phyloP scores from a whole-genome alignment of 1,139 yeast species.

The Taphrina pruni region DNA sequence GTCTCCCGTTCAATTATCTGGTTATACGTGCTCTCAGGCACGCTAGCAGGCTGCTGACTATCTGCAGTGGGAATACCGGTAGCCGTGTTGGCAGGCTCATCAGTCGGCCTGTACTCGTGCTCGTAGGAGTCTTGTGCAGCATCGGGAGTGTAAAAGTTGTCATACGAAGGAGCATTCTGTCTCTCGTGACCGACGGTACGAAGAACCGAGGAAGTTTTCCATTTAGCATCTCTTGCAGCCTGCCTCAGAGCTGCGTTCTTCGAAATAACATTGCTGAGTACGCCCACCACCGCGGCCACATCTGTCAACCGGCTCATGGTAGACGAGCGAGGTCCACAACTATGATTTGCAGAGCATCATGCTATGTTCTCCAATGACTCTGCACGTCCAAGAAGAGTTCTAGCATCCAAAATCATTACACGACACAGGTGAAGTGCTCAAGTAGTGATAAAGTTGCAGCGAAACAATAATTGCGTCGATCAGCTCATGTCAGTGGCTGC shows the following conservation, averaged over 20 bases:
- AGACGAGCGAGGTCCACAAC: neutral
- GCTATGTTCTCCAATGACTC: no score
- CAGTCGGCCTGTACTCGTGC: neutral
- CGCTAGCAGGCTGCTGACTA: neutral
- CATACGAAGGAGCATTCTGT: neutral
- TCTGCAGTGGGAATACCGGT: neutral
- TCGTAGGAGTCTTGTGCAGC: neutral
- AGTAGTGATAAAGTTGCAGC: neutral
- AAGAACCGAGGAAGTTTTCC: conserved; percentile 31
- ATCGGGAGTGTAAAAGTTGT: conserved; percentile 6
- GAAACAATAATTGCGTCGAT: neutral
- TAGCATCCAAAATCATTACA: no score
- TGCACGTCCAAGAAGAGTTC: no score
- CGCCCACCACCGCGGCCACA: conserved; percentile 22
- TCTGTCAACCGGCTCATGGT: conserved; percentile 35
- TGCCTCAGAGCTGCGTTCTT: conserved; percentile 13
- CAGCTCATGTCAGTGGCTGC: conserved; percentile 8
- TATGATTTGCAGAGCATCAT: no score
- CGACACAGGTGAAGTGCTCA: no score
- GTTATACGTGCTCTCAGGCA: neutral
- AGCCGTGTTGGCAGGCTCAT: neutral
- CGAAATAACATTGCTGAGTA: conserved; percentile 18
- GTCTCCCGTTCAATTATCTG: neutral
- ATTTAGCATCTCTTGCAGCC: conserved; percentile 15
- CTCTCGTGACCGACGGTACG: conserved; percentile 26